Evolutionary conservation across 78 protist genomes (phyloP).

Genomic region (Anaeramoeba ignava): DNA sequence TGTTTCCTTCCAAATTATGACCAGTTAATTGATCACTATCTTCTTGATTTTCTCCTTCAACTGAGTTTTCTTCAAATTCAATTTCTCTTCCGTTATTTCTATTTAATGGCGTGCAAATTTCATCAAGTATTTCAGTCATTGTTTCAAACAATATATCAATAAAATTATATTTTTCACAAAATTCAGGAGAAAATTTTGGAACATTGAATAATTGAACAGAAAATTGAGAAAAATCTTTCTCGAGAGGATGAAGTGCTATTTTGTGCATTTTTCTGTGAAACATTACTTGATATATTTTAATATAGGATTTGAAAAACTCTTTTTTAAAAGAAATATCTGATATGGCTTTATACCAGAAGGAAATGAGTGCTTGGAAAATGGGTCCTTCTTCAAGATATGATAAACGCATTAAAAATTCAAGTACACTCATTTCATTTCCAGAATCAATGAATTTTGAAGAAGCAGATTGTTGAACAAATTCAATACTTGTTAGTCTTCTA

Average conservation of each 20-base stretch:
- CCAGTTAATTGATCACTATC: too few species aligned
- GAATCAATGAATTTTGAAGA: too few species aligned
- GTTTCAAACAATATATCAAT: neutral
- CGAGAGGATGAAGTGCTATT: neutral
- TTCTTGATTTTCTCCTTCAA: too few species aligned
- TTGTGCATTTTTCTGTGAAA: neutral
- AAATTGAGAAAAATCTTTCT: neutral
- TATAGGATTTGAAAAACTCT: neutral
- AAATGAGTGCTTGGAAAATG: neutral
- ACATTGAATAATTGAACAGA: neutral
- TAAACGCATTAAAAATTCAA: neutral
- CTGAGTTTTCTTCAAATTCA: too few species aligned
- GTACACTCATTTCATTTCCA: too few species aligned
- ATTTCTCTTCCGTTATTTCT: too few species aligned
- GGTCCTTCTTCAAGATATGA: neutral
- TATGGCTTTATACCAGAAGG: neutral
- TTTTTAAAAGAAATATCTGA: neutral
- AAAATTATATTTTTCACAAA: neutral
- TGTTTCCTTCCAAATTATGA: too few species aligned
- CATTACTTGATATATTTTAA: neutral
- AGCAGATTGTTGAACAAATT: too few species aligned
- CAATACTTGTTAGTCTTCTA: too few species aligned
- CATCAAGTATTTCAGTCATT: neutral
- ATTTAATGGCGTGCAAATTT: too few species aligned
- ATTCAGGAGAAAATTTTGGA: neutral